Evolutionary conservation across 2,329 filamentous ascomycete genomes (phyloP).

Genomic region (Coniochaeta hoffmannii): DNA sequence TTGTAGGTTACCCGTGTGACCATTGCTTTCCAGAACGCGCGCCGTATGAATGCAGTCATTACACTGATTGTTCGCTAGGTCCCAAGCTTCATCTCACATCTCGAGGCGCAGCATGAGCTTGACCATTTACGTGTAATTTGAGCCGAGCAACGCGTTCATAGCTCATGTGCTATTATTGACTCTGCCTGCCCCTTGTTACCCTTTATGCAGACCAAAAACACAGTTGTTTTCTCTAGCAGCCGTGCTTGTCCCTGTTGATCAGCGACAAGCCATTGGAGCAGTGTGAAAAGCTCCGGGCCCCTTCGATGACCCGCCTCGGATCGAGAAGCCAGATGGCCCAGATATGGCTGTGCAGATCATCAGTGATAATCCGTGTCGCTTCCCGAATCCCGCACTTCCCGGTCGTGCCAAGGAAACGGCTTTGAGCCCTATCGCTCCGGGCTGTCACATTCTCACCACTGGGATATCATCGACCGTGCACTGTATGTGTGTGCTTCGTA

Average conservation of each 20-base stretch:
- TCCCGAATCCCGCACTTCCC: not conserved
- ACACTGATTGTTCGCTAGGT: too few species aligned
- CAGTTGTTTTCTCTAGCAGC: too few species aligned
- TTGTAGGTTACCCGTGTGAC: not conserved
- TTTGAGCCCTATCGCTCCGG: not conserved
- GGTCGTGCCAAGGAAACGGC: not conserved
- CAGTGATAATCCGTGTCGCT: not conserved
- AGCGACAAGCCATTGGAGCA: not conserved
- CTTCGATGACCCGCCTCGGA: too few species aligned
- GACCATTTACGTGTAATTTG: not conserved
- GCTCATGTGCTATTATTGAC: too few species aligned
- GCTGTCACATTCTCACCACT: not conserved
- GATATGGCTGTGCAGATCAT: not conserved
- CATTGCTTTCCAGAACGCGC: not conserved
- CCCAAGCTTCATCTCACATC: not conserved
- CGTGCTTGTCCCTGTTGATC: not conserved
- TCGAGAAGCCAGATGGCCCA: not conserved
- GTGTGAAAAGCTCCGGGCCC: too few species aligned
- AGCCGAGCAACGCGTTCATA: not conserved
- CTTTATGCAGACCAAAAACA: too few species aligned
- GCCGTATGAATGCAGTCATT: not conserved
- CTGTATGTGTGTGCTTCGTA: too few species aligned
- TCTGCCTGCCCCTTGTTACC: too few species aligned
- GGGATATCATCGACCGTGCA: too few species aligned
- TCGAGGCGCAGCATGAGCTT: too few species aligned